phyloP scores from a whole-genome alignment of 768 basidiomycete genomes.

The Pleurotus ostreatus region DNA sequence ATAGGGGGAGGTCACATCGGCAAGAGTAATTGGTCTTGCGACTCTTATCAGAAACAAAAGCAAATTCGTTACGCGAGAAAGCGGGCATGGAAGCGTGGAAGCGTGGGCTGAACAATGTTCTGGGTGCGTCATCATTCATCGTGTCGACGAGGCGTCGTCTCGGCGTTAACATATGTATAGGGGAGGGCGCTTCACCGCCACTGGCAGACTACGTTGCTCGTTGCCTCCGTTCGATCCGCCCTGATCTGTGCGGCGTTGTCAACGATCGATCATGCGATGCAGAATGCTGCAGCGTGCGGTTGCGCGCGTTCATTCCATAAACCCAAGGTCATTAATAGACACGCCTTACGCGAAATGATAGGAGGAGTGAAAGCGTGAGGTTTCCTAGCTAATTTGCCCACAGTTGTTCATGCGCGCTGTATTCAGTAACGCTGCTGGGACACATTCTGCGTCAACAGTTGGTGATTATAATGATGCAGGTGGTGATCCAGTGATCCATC shows the following conservation, averaged over 20 bases:
- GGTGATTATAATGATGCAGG: conserved; percentile 5
- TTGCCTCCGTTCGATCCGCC: neutral
- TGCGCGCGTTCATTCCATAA: no score
- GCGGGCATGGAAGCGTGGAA: neutral
- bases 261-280: no score
- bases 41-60: neutral
- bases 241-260: no score
- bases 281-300: no score
- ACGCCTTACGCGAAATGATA: no score
- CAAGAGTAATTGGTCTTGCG: neutral
- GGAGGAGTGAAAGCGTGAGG: no score
- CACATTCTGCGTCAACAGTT: no score
- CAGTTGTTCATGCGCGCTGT: no score
- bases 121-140: neutral
- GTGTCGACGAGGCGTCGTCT: neutral
- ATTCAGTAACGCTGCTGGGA: no score
- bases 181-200: neutral
- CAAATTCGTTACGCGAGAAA: neutral
- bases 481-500: neutral
- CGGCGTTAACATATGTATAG: neutral
- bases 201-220: neutral
- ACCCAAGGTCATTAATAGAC: no score
- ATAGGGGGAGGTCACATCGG: no score
- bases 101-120: neutral
- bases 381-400: no score